Evolutionary conservation across 148 eudicot species (phyloP).

Genomic region (Selenicereus undatus): DNA sequence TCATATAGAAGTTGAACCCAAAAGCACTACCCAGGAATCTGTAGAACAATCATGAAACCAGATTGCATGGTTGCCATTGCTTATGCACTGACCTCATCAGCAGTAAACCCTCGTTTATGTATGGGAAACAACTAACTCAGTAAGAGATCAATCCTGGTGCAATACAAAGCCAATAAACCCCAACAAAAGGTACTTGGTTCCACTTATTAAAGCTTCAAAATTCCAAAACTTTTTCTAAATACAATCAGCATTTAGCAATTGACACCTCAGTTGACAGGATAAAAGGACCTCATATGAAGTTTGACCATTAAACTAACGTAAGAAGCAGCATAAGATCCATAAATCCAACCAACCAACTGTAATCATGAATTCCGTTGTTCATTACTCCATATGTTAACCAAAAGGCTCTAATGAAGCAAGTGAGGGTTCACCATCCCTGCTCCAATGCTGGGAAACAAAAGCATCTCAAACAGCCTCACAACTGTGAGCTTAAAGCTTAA

Average conservation of each 20-base stretch:
- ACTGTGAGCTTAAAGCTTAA: background rate
- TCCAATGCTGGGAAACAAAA: background rate
- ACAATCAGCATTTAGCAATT: too few species aligned
- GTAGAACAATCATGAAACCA: background rate
- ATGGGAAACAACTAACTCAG: background rate
- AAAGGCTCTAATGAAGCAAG: background rate
- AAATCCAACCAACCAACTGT: too few species aligned
- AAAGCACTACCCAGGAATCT: background rate
- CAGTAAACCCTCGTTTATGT: background rate
- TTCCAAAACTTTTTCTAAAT: too few species aligned
- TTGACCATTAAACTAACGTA: too few species aligned
- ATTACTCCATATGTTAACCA: too few species aligned
- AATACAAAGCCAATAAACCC: background rate
- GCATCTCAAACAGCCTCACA: background rate
- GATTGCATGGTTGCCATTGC: background rate
- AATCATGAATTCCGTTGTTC: too few species aligned
- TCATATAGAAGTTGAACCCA: background rate
- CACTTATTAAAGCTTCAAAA: too few species aligned
- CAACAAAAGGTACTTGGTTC: too few species aligned
- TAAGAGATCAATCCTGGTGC: background rate
- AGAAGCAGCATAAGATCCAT: too few species aligned
- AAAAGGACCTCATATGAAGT: too few species aligned
- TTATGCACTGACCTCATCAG: background rate
- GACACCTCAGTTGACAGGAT: too few species aligned
- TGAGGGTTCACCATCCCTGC: background rate